A percentile compares a stretch with the other conserved stretches of the same genome.
Conservation (phyloP, 2,329 filamentous ascomycete species). For the Drechslera avenae region DNA sequence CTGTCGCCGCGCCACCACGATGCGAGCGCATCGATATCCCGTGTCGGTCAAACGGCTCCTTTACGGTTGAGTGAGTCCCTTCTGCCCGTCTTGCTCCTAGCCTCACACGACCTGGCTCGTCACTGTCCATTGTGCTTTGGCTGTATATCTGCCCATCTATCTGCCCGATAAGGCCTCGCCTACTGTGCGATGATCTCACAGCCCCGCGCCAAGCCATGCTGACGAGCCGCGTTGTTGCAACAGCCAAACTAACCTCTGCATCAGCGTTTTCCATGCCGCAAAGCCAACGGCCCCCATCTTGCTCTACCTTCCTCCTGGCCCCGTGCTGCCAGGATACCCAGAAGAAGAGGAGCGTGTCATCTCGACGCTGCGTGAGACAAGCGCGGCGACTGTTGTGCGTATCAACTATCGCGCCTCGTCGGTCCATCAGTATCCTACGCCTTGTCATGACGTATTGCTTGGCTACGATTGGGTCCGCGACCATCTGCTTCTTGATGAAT, state of each 20-base stretch:
- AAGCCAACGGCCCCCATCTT: constrained; percentile 39
- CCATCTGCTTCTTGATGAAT: constrained; percentile 40
- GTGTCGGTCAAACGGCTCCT: constrained; percentile 51
- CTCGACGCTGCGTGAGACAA: constrained; percentile 42
- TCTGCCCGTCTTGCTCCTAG: constrained; percentile 3
- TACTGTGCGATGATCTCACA: constrained; percentile 15
- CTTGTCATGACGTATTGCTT: constrained; percentile 54
- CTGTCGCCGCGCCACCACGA: constrained; percentile 25
- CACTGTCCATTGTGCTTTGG: not conserved
- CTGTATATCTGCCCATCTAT: not conserved
- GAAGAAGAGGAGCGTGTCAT: constrained; percentile 42
- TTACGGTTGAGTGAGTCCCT: constrained; percentile 49
- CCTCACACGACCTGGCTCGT: constrained; percentile 5
- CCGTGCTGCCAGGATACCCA: constrained; percentile 33
- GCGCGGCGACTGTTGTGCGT: constrained; percentile 50
- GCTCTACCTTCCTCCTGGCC: constrained; percentile 54
- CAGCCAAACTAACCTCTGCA: constrained; percentile 10
- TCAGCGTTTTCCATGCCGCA: constrained; percentile 43
- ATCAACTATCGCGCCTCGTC: constrained; percentile 53
- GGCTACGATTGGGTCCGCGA: constrained; percentile 56
- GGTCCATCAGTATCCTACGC: constrained; percentile 50
- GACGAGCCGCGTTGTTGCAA: not conserved
- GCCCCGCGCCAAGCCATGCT: not conserved
- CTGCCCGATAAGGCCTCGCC: constrained; percentile 1
- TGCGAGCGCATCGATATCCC: constrained; percentile 43